Evolutionary conservation across 1,284 basidiomycete species (phyloP).

Genomic region (Schizophyllum commune): DNA sequence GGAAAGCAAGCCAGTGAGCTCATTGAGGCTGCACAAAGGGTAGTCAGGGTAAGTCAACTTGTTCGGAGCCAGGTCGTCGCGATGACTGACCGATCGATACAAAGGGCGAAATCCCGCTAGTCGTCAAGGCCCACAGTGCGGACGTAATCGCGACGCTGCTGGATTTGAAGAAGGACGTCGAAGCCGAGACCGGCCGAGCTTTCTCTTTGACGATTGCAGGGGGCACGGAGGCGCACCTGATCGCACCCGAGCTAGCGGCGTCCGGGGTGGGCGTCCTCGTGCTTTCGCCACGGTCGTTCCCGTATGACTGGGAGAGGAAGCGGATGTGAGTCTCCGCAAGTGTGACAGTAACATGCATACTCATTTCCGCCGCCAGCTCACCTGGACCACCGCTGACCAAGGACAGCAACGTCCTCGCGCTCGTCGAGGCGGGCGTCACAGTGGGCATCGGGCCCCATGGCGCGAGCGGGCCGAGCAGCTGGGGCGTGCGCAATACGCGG

Average conservation of each 20-base stretch:
- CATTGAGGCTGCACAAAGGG: neutral
- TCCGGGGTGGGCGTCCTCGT: slow-evolving; percentile 74
- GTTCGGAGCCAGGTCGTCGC: neutral
- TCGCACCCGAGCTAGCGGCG: slow-evolving; percentile 68
- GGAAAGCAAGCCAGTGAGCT: slow-evolving; percentile 2
- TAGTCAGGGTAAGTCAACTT: neutral
- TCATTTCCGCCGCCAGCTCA: slow-evolving; percentile 29
- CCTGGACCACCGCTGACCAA: slow-evolving; percentile 63
- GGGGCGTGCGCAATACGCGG: slow-evolving; percentile 58
- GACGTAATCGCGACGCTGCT: slow-evolving; percentile 75
- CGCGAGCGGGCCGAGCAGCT: slow-evolving; percentile 39
- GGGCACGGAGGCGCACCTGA: slow-evolving; percentile 65
- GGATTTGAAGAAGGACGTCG: slow-evolving; percentile 67
- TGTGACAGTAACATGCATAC: slow-evolving; percentile 13
- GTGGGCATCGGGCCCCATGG: slow-evolving; percentile 54
- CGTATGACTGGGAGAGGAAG: slow-evolving; percentile 52
- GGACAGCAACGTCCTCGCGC: slow-evolving; percentile 43
- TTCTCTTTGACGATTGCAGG: slow-evolving; percentile 60
- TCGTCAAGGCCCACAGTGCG: slow-evolving; percentile 57
- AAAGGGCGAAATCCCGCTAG: slow-evolving; percentile 36
- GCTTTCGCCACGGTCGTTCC: slow-evolving; percentile 44
- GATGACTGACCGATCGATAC: neutral
- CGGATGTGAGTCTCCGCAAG: slow-evolving; percentile 40
- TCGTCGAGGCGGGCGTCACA: slow-evolving; percentile 56
- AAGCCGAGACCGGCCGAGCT: slow-evolving; percentile 28